These are phyloP conservation scores for Coleophoma cylindrospora DNA, from an alignment of 2,329 filamentous ascomycete species.

Conservation along the genomic window DNA sequence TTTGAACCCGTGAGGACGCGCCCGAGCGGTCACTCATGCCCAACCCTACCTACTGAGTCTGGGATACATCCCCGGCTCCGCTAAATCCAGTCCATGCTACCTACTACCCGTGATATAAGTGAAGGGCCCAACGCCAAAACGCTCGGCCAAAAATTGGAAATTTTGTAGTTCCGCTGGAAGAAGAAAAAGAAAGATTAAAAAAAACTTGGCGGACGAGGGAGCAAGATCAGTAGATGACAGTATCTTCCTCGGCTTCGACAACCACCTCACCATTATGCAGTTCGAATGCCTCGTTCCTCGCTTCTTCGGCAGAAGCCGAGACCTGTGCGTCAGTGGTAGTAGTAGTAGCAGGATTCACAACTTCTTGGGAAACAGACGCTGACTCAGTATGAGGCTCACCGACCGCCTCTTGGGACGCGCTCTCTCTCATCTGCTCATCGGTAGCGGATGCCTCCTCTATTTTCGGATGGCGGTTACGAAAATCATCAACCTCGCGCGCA, in stretches of 20 bases:
- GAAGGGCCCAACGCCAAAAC: too few relatives aligned
- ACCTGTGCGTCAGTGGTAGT: slow-evolving; percentile 25
- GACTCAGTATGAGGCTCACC: slow-evolving; percentile 39
- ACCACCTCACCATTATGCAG: slow-evolving; percentile 74
- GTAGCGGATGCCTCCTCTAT: not conserved
- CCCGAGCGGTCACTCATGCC: too few relatives aligned
- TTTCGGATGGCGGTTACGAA: slow-evolving; percentile 42
- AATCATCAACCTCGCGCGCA: slow-evolving; percentile 59
- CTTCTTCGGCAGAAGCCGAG: slow-evolving; percentile 24
- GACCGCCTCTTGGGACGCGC: slow-evolving; percentile 31
- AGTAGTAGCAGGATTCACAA: slow-evolving; percentile 29
- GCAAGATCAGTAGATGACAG: slow-evolving; percentile 71
- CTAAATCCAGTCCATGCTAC: too few relatives aligned
- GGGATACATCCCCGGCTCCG: too few relatives aligned
- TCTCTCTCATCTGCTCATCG: slow-evolving; percentile 20
- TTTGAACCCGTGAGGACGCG: too few relatives aligned
- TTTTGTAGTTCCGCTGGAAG: too few relatives aligned
- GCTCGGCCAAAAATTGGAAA: too few relatives aligned
- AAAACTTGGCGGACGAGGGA: too few relatives aligned
- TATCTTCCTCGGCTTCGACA: slow-evolving; percentile 82
- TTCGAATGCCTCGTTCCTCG: slow-evolving; percentile 42
- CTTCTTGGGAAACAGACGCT: slow-evolving; percentile 25
- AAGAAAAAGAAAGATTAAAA: too few relatives aligned
- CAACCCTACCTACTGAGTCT: too few relatives aligned
- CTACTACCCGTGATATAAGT: too few relatives aligned